Percentiles rank a stretch among this genome's conserved stretches.
These are phyloP conservation scores for Acacia crassicarpa DNA, from an alignment of 306 rosid species.

Conservation along the genomic window DNA sequence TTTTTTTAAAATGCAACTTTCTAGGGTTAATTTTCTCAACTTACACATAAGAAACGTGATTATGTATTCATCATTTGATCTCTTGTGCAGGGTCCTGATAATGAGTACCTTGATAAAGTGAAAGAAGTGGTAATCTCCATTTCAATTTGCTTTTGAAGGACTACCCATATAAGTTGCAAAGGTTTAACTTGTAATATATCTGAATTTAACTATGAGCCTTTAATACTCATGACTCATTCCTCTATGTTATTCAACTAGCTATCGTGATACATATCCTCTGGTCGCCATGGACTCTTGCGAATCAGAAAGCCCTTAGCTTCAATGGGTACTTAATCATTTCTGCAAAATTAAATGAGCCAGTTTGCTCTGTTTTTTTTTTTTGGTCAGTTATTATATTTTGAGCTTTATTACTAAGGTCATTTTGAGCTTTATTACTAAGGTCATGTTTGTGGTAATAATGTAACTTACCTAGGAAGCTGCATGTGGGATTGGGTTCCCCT, in stretches of 20 bases:
- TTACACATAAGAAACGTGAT: background rate
- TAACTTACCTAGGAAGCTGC: slow-evolving; percentile 27
- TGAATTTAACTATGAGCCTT: slow-evolving; percentile 3
- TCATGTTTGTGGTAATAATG: background rate
- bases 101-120: slow-evolving; percentile 1
- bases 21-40: background rate
- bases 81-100: background rate
- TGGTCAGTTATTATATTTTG: background rate
- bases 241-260: slow-evolving; percentile 24
- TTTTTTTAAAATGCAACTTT: background rate
- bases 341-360: background rate
- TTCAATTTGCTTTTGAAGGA: slow-evolving; percentile 17
- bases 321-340: slow-evolving; percentile 24
- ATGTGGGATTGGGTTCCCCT: slow-evolving; percentile 1
- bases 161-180: slow-evolving; percentile 20
- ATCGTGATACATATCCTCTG: background rate
- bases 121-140: slow-evolving; percentile 16
- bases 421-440: background rate
- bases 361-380: background rate
- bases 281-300: background rate
- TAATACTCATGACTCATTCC: background rate
- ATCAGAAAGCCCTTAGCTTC: background rate
- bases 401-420: background rate
- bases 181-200: background rate
- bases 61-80: background rate